Base-by-base conservation (phyloP, 129 eudicot species). In the Flaveria linearis region DNA sequence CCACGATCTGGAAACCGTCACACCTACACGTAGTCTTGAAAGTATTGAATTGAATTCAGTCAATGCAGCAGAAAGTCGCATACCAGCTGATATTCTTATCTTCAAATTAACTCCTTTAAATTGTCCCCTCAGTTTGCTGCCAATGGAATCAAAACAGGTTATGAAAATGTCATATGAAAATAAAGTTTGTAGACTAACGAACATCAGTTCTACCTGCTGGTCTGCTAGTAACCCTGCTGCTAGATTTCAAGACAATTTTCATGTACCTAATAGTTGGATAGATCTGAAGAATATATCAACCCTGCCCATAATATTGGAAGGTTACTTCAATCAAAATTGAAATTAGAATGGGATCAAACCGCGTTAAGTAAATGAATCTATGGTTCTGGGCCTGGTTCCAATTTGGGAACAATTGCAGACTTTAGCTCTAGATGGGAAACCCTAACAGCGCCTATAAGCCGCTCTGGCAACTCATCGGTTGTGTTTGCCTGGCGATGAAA, bases 391-490 rank as follows among this genome's bases (percentile, higher is more conserved):
- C 66, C 96, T 1, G 85, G 65, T 23, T 88, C 94, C 85, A 93
- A 80, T 61, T 80, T 79, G 23, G 98, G 97, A 43, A 87, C 93
- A 58, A 88, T 82, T 9, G 98, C 98, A 28, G 98, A 85, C 39
- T 86, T 80, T 68, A 93, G 79, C 84, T 90, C 98, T 78, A 93
- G 71, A 81, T 93, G 98, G 73, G 97, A 93, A 76, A 87, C 91
- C 61, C 98, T 90, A 55, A 93, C 98, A 23, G 97, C 98, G 51
- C 98, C 92, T 30, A 93, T 77, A 43, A 93, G 84, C 65, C 91
- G 84, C 85, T 93, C 98, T 33, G 98, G 98, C 83, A 93, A 88
- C 81, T 93, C 98, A 53, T 88, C 97, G 1, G 87, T 66, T n/a
- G 89, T 88, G 84, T 93, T 93, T 74, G 91, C 98, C 98, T 93